Evolutionary conservation across 2,329 filamentous ascomycete genomes (phyloP).

Genomic region (Corinectria fuckeliana): DNA sequence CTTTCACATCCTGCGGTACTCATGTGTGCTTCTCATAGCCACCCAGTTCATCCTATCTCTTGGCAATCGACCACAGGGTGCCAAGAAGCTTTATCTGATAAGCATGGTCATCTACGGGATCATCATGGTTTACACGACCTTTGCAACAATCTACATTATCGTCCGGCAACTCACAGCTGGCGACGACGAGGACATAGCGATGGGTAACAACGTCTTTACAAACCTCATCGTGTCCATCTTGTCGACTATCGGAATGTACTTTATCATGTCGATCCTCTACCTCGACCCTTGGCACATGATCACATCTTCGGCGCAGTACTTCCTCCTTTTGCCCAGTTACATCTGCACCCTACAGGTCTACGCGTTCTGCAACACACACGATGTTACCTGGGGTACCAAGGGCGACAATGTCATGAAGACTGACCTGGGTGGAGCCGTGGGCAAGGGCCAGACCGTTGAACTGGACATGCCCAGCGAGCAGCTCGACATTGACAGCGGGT

Average conservation of each 20-base stretch:
- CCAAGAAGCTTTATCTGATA: slow-evolving; percentile 85
- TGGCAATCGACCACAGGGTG: slow-evolving; percentile 94
- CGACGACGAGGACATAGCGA: slow-evolving; percentile 52
- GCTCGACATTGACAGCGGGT: slow-evolving; percentile 96
- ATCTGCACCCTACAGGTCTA: slow-evolving; percentile 98
- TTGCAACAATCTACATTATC: slow-evolving; percentile 88
- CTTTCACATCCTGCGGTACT: slow-evolving; percentile 86
- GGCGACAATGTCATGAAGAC: slow-evolving; percentile 95
- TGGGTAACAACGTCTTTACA: slow-evolving; percentile 91
- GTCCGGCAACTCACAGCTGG: slow-evolving; percentile 72
- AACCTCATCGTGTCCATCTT: slow-evolving; percentile 91
- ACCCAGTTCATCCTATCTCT: slow-evolving; percentile 97
- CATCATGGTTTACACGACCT: slow-evolving; percentile 96
- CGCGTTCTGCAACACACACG: slow-evolving; percentile 71
- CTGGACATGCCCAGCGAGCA: slow-evolving; percentile 98
- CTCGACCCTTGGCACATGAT: slow-evolving; percentile 99
- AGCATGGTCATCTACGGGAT: slow-evolving; percentile 90
- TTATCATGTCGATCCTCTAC: slow-evolving; percentile 95
- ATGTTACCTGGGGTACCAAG: slow-evolving; percentile 68
- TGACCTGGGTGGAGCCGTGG: slow-evolving; percentile 86
- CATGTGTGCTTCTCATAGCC: slow-evolving; percentile 84
- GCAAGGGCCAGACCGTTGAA: slow-evolving; percentile 82
- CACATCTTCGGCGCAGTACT: slow-evolving; percentile 90
- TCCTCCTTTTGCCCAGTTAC: slow-evolving; percentile 88
- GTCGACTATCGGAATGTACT: slow-evolving; percentile 92